Percentiles rank a stretch among this genome's conserved stretches.
These are phyloP conservation scores for Fraxinus latifolia DNA, from an alignment of 305 asterid genomes.

Conservation along the genomic window DNA sequence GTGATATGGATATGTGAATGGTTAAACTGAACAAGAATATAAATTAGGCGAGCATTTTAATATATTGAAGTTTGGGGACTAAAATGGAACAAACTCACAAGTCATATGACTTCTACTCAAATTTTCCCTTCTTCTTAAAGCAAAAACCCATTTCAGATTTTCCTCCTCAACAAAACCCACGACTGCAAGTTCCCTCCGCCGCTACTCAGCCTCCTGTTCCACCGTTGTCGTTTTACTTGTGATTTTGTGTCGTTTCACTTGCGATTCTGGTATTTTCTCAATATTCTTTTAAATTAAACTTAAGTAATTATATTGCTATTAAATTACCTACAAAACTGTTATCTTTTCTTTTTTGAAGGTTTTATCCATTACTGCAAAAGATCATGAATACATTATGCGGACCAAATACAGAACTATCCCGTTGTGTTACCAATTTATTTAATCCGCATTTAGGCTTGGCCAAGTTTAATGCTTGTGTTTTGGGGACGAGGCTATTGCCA, in stretches of 20 bases:
- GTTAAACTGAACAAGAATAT: background rate
- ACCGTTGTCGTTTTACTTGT: background rate
- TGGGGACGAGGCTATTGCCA: constrained; percentile 25
- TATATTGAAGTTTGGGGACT: background rate
- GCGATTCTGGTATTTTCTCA: background rate
- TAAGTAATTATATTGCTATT: background rate
- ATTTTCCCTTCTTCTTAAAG: background rate
- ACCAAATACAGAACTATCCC: constrained; percentile 42
- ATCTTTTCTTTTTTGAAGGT: background rate
- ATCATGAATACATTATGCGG: constrained; percentile 46
- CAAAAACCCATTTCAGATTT: background rate
- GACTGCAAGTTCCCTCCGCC: background rate
- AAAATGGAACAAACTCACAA: background rate
- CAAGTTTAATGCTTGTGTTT: constrained; percentile 28
- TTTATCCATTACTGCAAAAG: background rate
- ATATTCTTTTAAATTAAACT: background rate
- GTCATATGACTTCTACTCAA: background rate
- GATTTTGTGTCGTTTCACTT: background rate
- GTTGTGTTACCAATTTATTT: constrained; percentile 28
- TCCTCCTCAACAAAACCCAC: background rate
- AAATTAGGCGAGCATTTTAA: background rate
- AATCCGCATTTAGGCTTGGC: constrained; percentile 20
- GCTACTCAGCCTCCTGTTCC: background rate
- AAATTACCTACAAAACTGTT: background rate
- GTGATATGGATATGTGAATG: background rate